Conservation (phyloP, 164 flowering plant species). For the Macadamia integrifolia region DNA sequence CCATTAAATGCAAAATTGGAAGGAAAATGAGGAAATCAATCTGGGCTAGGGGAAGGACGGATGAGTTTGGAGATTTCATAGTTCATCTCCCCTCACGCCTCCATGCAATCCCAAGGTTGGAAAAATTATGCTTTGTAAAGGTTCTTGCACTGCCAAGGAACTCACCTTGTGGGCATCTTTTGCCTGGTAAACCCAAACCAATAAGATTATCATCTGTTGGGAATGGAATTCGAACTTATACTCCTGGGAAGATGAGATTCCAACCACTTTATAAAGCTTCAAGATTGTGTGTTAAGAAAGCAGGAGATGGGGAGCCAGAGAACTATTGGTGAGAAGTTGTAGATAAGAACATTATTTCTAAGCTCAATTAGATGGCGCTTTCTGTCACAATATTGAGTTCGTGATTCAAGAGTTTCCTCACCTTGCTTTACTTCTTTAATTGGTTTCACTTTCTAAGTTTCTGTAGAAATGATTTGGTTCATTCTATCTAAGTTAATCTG, state of each 20-base stretch:
- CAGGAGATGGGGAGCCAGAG: background rate
- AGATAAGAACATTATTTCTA: no score
- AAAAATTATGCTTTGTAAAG: conserved; percentile 43
- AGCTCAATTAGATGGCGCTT: no score
- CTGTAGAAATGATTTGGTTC: no score
- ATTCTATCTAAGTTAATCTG: no score
- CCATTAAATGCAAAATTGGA: conserved; percentile 36
- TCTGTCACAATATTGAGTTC: no score
- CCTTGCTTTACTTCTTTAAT: no score
- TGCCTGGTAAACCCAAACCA: conserved; percentile 20
- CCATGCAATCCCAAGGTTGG: conserved; percentile 57
- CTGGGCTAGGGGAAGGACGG: conserved; percentile 37
- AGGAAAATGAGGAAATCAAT: conserved; percentile 20
- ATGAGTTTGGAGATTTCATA: conserved; percentile 69
- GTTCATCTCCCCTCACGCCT: conserved; percentile 84
- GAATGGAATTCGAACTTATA: conserved; percentile 60
- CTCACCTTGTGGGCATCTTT: conserved; percentile 27
- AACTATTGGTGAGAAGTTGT: no score
- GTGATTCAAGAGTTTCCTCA: no score
- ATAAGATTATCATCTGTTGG: conserved; percentile 43
- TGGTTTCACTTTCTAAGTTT: no score
- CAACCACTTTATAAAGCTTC: conserved; percentile 6
- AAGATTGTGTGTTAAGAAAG: background rate
- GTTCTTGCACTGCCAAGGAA: conserved; percentile 39
- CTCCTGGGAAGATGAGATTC: conserved; percentile 38